Evolutionary conservation across 495 filamentous ascomycete genomes (phyloP).

Genomic region (Aspergillus conjunctus): DNA sequence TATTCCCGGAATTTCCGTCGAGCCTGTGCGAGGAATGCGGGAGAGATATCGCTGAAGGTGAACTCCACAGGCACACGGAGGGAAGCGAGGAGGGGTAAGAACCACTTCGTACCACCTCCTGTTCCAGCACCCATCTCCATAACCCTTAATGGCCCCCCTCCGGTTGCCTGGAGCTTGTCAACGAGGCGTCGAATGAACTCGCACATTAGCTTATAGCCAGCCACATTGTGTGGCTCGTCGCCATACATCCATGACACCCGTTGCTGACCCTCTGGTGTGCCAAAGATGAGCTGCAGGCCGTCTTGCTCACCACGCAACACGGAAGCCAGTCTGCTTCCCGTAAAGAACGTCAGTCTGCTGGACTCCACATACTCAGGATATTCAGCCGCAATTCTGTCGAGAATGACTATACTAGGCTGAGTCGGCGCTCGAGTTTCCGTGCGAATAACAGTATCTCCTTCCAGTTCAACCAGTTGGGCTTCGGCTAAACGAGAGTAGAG

Average conservation of each 20-base stretch:
- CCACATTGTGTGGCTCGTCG: slow-evolving; percentile 42
- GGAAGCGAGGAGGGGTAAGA: slow-evolving; percentile 38
- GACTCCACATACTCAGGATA: slow-evolving; percentile 42
- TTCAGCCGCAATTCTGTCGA: slow-evolving; percentile 36
- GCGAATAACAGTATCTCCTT: slow-evolving; percentile 37
- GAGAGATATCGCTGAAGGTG: slow-evolving; percentile 51
- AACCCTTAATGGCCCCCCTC: slow-evolving; percentile 34
- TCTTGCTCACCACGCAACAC: slow-evolving; percentile 47
- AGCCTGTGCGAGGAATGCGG: slow-evolving; percentile 46
- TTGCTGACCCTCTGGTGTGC: slow-evolving; percentile 45
- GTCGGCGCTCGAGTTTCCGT: slow-evolving; percentile 37
- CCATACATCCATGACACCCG: slow-evolving; percentile 49
- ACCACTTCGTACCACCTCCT: slow-evolving; percentile 44
- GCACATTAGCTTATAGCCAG: slow-evolving; percentile 44
- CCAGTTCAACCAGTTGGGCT: slow-evolving; percentile 41
- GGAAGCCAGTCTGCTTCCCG: slow-evolving; percentile 44
- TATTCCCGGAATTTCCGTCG: slow-evolving; percentile 42
- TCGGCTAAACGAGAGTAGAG: slow-evolving; percentile 48
- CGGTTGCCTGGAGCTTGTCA: slow-evolving; percentile 18
- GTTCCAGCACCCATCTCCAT: slow-evolving; percentile 53
- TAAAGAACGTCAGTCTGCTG: slow-evolving; percentile 46
- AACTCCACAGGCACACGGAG: slow-evolving; percentile 48
- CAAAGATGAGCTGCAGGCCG: slow-evolving; percentile 53
- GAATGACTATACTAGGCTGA: slow-evolving; percentile 36
- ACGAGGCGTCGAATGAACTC: slow-evolving; percentile 43